Conservation (phyloP, 306 rosid genomes). For the Cucurbita pepo region DNA sequence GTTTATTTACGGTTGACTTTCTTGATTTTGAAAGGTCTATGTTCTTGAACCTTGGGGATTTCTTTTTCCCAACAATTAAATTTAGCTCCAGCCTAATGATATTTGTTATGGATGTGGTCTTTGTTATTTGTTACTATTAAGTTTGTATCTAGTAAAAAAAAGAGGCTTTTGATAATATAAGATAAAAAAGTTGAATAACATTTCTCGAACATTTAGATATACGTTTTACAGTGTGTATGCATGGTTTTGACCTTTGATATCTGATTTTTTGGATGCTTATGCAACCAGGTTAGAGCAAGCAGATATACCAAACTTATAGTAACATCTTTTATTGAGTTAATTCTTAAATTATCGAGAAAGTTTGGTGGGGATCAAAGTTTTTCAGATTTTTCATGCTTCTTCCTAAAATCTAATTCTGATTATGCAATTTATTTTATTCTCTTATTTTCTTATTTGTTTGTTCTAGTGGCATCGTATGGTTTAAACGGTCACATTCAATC, state of each 20-base stretch:
- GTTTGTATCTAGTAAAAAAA: background rate
- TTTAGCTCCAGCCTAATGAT: too few relatives aligned
- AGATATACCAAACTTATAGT: background rate
- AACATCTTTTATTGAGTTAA: background rate
- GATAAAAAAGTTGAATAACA: background rate
- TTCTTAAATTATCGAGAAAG: background rate
- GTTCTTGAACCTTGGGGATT: background rate
- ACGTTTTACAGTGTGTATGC: background rate
- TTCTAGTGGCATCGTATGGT: constrained; percentile 34
- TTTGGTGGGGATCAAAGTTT: background rate
- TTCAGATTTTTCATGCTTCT: background rate
- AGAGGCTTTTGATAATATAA: background rate
- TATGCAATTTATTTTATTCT: constrained; percentile 1
- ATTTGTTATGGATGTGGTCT: too few relatives aligned
- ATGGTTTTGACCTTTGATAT: background rate
- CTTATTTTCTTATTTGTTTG: constrained; percentile 2
- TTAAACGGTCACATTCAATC: constrained; percentile 14
- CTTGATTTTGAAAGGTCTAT: background rate
- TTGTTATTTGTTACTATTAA: too few relatives aligned
- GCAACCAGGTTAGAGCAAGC: background rate
- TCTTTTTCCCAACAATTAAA: too few relatives aligned
- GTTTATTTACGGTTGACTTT: background rate
- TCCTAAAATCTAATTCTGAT: constrained; percentile 9
- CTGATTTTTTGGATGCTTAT: background rate
- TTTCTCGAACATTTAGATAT: background rate